phyloP scores from a whole-genome alignment of 78 protist species.

The Speleostelium caveatum region DNA sequence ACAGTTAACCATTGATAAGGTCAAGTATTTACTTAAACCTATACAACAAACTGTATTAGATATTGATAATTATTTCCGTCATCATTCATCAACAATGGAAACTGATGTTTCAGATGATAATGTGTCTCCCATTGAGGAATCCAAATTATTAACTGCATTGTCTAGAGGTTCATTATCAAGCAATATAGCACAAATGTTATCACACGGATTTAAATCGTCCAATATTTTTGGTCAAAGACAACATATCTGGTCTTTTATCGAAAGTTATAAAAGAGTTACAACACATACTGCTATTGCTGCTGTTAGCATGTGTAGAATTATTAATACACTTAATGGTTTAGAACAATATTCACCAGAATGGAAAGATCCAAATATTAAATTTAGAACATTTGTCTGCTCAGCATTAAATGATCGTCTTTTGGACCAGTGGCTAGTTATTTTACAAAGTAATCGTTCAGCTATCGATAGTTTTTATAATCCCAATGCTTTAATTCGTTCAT shows the following conservation, averaged over 20 bases:
- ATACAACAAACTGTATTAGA: conserved; percentile 20
- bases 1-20: background rate
- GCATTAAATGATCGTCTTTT: conserved; percentile 40
- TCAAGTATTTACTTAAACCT: background rate
- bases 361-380: conserved; percentile 56
- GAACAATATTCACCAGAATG: conserved; percentile 46
- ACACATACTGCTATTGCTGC: conserved; percentile 28
- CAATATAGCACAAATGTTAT: conserved; percentile 37
- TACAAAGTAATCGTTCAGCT: conserved; percentile 4
- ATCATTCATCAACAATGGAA: conserved; percentile 7
- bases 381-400: conserved; percentile 52
- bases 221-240: background rate
- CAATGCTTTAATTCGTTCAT: conserved; percentile 18
- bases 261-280: conserved; percentile 19
- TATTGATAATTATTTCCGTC: conserved; percentile 33
- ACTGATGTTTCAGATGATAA: conserved; percentile 35
- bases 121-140: too few relatives aligned
- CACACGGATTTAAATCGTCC: conserved; percentile 44
- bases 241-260: conserved; percentile 69
- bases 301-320: background rate
- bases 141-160: conserved; percentile 13
- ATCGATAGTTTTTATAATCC: conserved; percentile 22
- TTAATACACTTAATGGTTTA: conserved; percentile 1
- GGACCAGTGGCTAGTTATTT: conserved; percentile 54
- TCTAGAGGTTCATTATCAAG: conserved; percentile 49